Evolutionary conservation across 371 early-diverging fungal genomes (phyloP).

Genomic region (Haplosporangium sp.): DNA sequence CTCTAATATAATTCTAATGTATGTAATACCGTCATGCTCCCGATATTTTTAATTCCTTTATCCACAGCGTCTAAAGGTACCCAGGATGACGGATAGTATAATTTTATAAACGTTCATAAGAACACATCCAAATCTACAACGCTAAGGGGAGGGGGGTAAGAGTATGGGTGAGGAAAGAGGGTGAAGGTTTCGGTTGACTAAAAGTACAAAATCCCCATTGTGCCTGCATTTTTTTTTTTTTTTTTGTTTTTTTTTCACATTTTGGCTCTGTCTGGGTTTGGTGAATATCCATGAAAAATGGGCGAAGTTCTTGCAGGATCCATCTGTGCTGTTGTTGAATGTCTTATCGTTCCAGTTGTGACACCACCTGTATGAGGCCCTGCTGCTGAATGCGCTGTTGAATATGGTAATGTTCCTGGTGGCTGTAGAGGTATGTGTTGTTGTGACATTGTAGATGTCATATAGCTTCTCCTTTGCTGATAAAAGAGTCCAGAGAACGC

Average conservation of each 20-base stretch:
- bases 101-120: too few relatives aligned
- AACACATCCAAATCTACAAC: too few relatives aligned
- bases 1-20: too few relatives aligned
- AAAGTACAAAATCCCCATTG: too few relatives aligned
- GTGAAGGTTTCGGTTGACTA: too few relatives aligned
- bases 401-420: neutral
- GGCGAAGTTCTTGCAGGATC: conserved; percentile 46
- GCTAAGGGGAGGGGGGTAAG: too few relatives aligned
- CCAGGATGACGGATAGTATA: too few relatives aligned
- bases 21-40: too few relatives aligned
- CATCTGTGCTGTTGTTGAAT: conserved; percentile 1
- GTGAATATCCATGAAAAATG: conserved; percentile 43
- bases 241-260: conserved; percentile 23
- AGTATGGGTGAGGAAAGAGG: too few relatives aligned
- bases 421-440: conserved; percentile 6
- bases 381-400: conserved; percentile 5
- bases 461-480: conserved; percentile 38
- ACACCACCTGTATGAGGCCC: neutral
- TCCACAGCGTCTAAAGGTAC: too few relatives aligned
- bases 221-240: neutral
- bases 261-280: conserved; percentile 34
- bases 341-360: neutral
- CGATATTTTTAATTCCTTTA: too few relatives aligned
- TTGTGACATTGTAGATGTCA: neutral
- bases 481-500: conserved; percentile 49